phyloP scores from a whole-genome alignment of 352 stramenopile species.

The Phytophthora sp. region DNA sequence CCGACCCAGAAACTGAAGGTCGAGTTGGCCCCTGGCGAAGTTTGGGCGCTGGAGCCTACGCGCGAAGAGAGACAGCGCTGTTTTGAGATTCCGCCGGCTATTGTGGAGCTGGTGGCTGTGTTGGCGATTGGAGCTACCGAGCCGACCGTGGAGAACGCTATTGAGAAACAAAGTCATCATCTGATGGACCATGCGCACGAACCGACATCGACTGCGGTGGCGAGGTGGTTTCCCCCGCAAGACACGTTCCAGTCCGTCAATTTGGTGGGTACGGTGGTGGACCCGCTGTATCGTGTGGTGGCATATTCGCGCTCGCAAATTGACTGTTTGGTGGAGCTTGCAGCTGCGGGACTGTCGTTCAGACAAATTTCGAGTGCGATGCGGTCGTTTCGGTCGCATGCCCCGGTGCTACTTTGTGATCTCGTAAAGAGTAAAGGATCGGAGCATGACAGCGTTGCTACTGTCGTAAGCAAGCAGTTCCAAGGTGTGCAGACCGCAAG shows the following conservation, averaged over 20 bases:
- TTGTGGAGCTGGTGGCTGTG: constrained; percentile 40
- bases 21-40: constrained; percentile 30
- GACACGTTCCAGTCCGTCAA: constrained; percentile 38
- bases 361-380: constrained; percentile 39
- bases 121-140: constrained; percentile 32
- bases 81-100: constrained; percentile 34
- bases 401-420: constrained; percentile 26
- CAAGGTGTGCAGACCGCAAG: constrained; percentile 12
- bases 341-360: constrained; percentile 39
- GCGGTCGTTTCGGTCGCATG: constrained; percentile 31
- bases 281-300: constrained; percentile 35
- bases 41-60: constrained; percentile 34
- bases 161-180: constrained; percentile 33
- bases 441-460: background rate
- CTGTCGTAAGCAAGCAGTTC: constrained; percentile 1
- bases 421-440: constrained; percentile 10
- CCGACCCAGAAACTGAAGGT: constrained; percentile 22
- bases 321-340: constrained; percentile 41
- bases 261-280: constrained; percentile 17
- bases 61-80: constrained; percentile 26
- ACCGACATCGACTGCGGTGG: constrained; percentile 13
- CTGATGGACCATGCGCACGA: constrained; percentile 28
- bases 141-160: constrained; percentile 23
- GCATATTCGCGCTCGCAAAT: constrained; percentile 38
- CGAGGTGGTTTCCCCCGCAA: constrained; percentile 28